Base-by-base conservation (phyloP, 306 rosid species). In the apple (Malus domestica) region DNA sequence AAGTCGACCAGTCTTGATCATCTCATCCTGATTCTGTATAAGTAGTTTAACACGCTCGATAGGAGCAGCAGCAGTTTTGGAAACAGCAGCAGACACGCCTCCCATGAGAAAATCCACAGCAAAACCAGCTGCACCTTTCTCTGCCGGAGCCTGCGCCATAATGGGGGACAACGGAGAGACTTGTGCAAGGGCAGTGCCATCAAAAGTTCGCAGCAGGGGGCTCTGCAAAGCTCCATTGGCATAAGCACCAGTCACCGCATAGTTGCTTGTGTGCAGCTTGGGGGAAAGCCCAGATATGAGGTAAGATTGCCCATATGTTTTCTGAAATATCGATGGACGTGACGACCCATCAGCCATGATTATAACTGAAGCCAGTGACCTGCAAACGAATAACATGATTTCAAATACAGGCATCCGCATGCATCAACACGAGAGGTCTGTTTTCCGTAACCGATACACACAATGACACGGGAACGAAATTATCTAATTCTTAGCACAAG, bases 61-160 rank as follows among this genome's bases (percentile, higher is more conserved):
- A 18, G 98, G 98, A 78, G 96, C 98, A 25, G 96, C 96, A 33
- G 98, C 98, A 3, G 98, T 87, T 86, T 93, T 89, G 3, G 96
- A 93, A 29, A 93, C 95, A 73, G 98, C 96, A 63, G 98, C 98
- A 84, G 96, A 90, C 2, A 89, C 98, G 81, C 98, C 98, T 54
- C 98, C 98, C 98, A 93, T 93, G 73, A 93, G 84, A 70, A 93
- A 93, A 82, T 93, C 96, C 10, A 87, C 68, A 3, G 84, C 30
- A 84, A 93, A 93, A 3, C 67, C 88, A 77, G 77, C 18, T 1
- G 70, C 77, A 66, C 96, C 94, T 83, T 87, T 89, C 88, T 93
- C 98, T 4, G 85, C 58, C 0, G 98, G 98, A 63, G 98, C 90
- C 49, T 84, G 88, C 25, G 49, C 91, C 32, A 78, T 72, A 66